Conservation (phyloP, 108 stramenopile species). For the Pseudonitzschia delicatissima region DNA sequence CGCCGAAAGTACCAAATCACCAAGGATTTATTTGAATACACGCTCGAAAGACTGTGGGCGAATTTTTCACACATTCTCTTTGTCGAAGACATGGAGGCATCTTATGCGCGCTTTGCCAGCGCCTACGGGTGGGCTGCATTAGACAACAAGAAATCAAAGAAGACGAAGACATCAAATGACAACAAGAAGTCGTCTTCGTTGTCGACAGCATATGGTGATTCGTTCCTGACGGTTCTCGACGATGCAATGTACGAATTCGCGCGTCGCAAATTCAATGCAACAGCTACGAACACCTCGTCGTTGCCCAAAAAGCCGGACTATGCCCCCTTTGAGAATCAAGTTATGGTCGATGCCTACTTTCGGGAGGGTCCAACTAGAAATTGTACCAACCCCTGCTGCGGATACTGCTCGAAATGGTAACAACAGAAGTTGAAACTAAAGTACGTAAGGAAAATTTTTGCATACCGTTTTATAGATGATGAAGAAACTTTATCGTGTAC, state of each 20-base stretch:
- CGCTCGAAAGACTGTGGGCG: constrained; percentile 20
- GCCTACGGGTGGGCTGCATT: constrained; percentile 19
- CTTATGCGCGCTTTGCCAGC: constrained; percentile 12
- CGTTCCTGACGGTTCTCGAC: constrained; percentile 35
- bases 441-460: no score
- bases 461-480: no score
- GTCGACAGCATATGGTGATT: constrained; percentile 14
- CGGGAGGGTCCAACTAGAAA: constrained; percentile 9
- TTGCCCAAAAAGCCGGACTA: not conserved
- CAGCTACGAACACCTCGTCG: not conserved
- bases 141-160: not conserved
- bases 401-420: constrained; percentile 19
- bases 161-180: not conserved
- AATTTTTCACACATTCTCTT: constrained; percentile 29
- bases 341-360: constrained; percentile 30
- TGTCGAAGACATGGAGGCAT: constrained; percentile 35
- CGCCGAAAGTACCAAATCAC: constrained; percentile 37
- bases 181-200: not conserved
- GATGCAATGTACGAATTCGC: constrained; percentile 43
- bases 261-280: constrained; percentile 13
- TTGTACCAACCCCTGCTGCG: constrained; percentile 30
- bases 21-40: constrained; percentile 24
- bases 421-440: no score
- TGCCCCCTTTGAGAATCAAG: constrained; percentile 27
- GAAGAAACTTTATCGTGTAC: no score